Conservation (phyloP, 352 stramenopile species). For the Thalassiosira ordinaria region DNA sequence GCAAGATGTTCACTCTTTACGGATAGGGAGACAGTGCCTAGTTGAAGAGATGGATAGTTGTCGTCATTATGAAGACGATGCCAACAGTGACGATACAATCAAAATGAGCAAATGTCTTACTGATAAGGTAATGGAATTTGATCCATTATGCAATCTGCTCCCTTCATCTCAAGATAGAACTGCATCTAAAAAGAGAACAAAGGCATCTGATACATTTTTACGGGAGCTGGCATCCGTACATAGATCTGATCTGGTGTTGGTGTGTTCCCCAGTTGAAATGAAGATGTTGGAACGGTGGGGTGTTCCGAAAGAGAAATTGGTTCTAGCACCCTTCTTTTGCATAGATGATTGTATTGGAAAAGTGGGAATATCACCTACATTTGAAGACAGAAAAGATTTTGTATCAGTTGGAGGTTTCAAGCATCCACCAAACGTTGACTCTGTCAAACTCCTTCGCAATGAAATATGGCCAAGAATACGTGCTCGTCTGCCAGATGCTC, state of each 20-base stretch:
- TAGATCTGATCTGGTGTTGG: slow-evolving; percentile 71
- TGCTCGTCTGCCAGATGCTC: slow-evolving; percentile 44
- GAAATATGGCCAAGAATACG: slow-evolving; percentile 87
- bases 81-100: background rate
- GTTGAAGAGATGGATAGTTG: slow-evolving; percentile 73
- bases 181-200: background rate
- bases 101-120: slow-evolving; percentile 23
- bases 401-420: slow-evolving; percentile 92
- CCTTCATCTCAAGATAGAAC: background rate
- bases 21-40: slow-evolving; percentile 86
- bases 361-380: slow-evolving; percentile 17
- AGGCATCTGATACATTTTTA: slow-evolving; percentile 45
- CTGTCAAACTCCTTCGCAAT: slow-evolving; percentile 86
- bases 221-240: slow-evolving; percentile 70
- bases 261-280: slow-evolving; percentile 70
- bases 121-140: slow-evolving; percentile 39
- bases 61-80: no score
- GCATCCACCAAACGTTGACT: slow-evolving; percentile 91
- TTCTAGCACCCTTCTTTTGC: slow-evolving; percentile 64
- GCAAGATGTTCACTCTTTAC: slow-evolving; percentile 93
- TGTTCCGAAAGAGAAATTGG: slow-evolving; percentile 63
- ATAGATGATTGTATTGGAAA: slow-evolving; percentile 1
- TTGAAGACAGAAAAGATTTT: slow-evolving; percentile 66
- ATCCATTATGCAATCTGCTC: no score
- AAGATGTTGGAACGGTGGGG: slow-evolving; percentile 59